These are phyloP conservation scores for Lodderomyces jiufengensis DNA, from an alignment of 1,139 yeast genomes.

Conservation along the genomic window DNA sequence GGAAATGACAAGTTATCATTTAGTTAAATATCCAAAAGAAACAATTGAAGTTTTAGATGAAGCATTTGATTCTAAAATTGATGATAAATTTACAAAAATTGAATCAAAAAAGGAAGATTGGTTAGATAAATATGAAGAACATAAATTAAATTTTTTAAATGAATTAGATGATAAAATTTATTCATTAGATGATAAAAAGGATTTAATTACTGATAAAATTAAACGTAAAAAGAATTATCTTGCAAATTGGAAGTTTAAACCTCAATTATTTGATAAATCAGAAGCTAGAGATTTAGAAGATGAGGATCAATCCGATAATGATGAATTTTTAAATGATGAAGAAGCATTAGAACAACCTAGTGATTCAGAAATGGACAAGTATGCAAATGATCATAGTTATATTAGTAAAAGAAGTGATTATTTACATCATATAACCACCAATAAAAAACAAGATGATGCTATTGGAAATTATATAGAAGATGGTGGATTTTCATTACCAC, in stretches of 20 bases:
- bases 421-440: slow-evolving; percentile 5
- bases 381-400: slow-evolving; percentile 5
- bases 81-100: slow-evolving; percentile 13
- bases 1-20: slow-evolving; percentile 19
- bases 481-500: slow-evolving; percentile 19
- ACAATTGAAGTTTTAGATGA: slow-evolving; percentile 20
- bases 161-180: slow-evolving; percentile 2
- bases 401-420: slow-evolving; percentile 10
- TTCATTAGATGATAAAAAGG: slow-evolving; percentile 12
- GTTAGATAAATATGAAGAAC: slow-evolving; percentile 10
- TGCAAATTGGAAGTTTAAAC: slow-evolving; percentile 12
- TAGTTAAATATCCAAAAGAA: slow-evolving; percentile 21
- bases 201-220: slow-evolving; percentile 8
- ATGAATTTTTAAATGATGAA: slow-evolving; percentile 5
- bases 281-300: slow-evolving; percentile 4
- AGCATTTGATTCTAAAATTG: slow-evolving; percentile 17
- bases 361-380: not conserved
- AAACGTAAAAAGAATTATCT: slow-evolving; percentile 5
- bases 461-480: slow-evolving; percentile 1
- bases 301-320: slow-evolving; percentile 1
- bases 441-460: slow-evolving; percentile 2
- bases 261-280: slow-evolving; percentile 14
- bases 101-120: slow-evolving; percentile 14
- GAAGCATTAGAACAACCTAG: slow-evolving; percentile 1
- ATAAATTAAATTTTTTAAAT: slow-evolving; percentile 7